A percentile compares a stretch with the other conserved stretches of the same genome.
These are phyloP conservation scores for Elsinoe fawcettii DNA, from an alignment of 2,329 filamentous ascomycete genomes.

Conservation along the genomic window DNA sequence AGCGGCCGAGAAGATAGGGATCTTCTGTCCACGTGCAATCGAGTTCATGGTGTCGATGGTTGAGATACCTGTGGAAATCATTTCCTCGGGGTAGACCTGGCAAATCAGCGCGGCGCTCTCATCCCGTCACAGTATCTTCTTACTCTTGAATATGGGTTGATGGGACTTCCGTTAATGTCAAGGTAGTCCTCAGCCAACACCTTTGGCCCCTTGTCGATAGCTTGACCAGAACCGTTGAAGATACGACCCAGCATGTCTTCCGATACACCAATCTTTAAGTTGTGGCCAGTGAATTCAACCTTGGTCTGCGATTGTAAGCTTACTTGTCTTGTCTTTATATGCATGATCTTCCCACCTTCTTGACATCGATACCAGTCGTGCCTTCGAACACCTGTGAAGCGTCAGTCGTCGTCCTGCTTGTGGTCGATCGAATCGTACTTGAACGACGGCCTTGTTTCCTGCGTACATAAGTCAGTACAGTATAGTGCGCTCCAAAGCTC, in stretches of 20 bases:
- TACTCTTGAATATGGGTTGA: slow-evolving; percentile 96
- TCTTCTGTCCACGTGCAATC: slow-evolving; percentile 98
- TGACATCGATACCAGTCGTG: slow-evolving; percentile 94
- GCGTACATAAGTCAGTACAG: slow-evolving; percentile 11
- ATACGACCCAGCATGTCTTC: slow-evolving; percentile 99
- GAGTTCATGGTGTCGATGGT: slow-evolving; percentile 93
- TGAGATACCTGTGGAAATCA: slow-evolving; percentile 99
- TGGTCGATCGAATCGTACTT: slow-evolving; percentile 50
- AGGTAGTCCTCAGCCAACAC: slow-evolving; percentile 96
- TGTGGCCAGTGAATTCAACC: slow-evolving; percentile 95
- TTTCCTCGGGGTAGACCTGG: slow-evolving; percentile 96
- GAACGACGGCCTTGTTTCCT: slow-evolving; percentile 92
- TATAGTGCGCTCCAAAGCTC: background rate
- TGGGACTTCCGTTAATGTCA: slow-evolving; percentile 97
- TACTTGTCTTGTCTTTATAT: background rate
- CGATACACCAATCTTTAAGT: slow-evolving; percentile 95
- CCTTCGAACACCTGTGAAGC: slow-evolving; percentile 80
- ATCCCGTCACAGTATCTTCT: slow-evolving; percentile 26
- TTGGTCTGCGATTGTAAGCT: slow-evolving; percentile 58
- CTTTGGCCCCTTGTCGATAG: slow-evolving; percentile 98
- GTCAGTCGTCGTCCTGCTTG: background rate
- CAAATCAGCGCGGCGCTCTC: background rate
- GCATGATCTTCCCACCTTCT: slow-evolving; percentile 55
- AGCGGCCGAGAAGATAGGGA: slow-evolving; percentile 96
- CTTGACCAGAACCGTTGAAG: slow-evolving; percentile 94